Evolutionary conservation across 2,329 filamentous ascomycete genomes (phyloP), one percentile per base, ranked within the genome.

Genomic region (Colletotrichum coccodes): DNA sequence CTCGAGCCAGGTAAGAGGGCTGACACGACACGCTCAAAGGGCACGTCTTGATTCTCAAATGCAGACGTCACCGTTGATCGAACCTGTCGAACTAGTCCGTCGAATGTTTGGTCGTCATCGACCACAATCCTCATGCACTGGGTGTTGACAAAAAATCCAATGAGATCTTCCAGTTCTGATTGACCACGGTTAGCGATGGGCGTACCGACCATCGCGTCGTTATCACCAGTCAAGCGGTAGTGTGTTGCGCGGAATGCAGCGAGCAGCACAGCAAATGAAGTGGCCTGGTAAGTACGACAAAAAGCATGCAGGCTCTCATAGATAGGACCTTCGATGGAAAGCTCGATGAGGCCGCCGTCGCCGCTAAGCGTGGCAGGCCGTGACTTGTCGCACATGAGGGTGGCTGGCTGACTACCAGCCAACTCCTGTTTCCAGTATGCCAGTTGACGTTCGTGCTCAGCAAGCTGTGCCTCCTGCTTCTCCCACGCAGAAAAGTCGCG

Each of bases 331-430:
- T 73, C 68, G 1, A 76, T 69, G 1, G 30, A 46, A 0, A 73
- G 28, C 1, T 65, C 28, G 4, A 71, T 50, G 0, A 47, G 38
- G 1, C 63, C 71, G 2, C 71, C 70, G 6, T 64, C 21, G 0
- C 73, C 74, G 2, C 73, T 73, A 0, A 74, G 16, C 0, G 71
- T 53, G 23, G 65, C 52, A 0, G 74, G 74, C 1, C 74, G 62
- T 1, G 73, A 64, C 11, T 69, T 62, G 28, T 63, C 54, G 0
- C 38, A 42, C 54, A 58, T 16, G n/a, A 58, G 54, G 3, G 23
- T 46, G 4, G 54, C 54, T 1, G 54, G 54, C 6, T 30, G 40
- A 21, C 36, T 44, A 21, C 80, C 73, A 60, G 87, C 85, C 21
- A 63, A 16, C 40, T 63, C 26, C 6, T 21, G 32, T 18, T 54